Percentiles rank a stretch among this genome's conserved stretches.
phyloP scores from a whole-genome alignment of 805 yeast genomes.

The Isabelozyma pseudorhagii region DNA sequence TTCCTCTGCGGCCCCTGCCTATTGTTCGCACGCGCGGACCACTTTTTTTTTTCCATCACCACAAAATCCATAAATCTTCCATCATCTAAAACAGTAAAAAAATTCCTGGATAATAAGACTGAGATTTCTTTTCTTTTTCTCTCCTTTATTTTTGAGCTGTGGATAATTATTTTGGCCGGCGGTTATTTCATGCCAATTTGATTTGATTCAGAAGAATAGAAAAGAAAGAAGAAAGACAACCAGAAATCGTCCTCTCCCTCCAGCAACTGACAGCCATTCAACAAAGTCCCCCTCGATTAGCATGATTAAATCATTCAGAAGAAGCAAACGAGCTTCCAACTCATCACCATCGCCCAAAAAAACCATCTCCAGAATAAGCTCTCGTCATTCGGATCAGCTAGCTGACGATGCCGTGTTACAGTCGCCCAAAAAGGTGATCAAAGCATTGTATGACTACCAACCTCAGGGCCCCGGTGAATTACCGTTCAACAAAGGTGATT shows the following conservation, averaged over 20 bases:
- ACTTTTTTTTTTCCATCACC: no score
- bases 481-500: slow-evolving; percentile 77
- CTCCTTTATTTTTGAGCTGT: no score
- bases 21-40: no score
- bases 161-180: neutral
- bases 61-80: neutral
- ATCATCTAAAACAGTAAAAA: neutral
- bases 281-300: neutral
- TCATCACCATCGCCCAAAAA: slow-evolving; percentile 28
- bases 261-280: neutral
- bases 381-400: slow-evolving; percentile 9
- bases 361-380: slow-evolving; percentile 27
- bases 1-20: no score
- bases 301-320: slow-evolving; percentile 43
- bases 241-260: neutral
- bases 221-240: no score
- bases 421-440: slow-evolving; percentile 79
- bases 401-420: slow-evolving; percentile 22
- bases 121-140: no score
- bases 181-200: neutral
- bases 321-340: slow-evolving; percentile 36
- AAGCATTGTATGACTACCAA: slow-evolving; percentile 72
- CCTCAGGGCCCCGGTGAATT: slow-evolving; percentile 83
- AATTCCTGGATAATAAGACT: neutral
- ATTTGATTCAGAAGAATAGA: no score